Percentiles rank a stretch among this genome's conserved stretches.
phyloP scores from a whole-genome alignment of 2,329 filamentous ascomycete genomes.

The Myotisia sp. region DNA sequence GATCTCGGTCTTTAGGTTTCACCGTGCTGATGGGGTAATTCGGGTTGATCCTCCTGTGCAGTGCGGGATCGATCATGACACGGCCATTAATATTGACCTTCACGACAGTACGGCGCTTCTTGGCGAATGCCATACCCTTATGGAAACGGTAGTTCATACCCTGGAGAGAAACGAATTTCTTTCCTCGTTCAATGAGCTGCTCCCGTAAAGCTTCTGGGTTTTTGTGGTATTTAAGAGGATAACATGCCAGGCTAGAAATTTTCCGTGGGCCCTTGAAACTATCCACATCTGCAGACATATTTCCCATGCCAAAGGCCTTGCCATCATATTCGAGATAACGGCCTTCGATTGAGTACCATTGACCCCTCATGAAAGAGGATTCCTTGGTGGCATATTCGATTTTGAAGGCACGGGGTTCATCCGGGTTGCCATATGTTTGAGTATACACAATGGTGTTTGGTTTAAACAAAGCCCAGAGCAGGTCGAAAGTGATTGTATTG shows the following conservation, averaged over 20 bases:
- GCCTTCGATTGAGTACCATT: constrained; percentile 62
- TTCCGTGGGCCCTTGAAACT: constrained; percentile 69
- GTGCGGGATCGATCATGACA: constrained; percentile 74
- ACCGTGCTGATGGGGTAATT: constrained; percentile 69
- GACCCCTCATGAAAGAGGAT: constrained; percentile 52
- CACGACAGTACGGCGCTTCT: constrained; percentile 58
- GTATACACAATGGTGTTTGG: constrained; percentile 68
- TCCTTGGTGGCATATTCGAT: constrained; percentile 63
- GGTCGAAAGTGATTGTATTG: constrained; percentile 74
- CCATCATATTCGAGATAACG: constrained; percentile 76
- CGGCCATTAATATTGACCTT: constrained; percentile 78
- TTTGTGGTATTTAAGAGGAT: constrained; percentile 67
- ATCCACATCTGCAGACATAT: constrained; percentile 52
- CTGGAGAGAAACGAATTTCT: constrained; percentile 66
- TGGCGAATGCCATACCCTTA: constrained; percentile 72
- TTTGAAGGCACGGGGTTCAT: constrained; percentile 70
- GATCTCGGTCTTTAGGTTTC: constrained; percentile 54
- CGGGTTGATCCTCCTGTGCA: constrained; percentile 70
- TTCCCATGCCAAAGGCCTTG: constrained; percentile 66
- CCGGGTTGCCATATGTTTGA: constrained; percentile 58
- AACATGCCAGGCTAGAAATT: constrained; percentile 63
- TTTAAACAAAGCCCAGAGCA: constrained; percentile 80
- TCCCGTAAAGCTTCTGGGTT: constrained; percentile 50
- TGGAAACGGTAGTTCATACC: constrained; percentile 74
- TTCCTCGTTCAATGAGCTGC: constrained; percentile 63